Evolutionary conservation across 1,284 basidiomycete species (phyloP), one percentile per base, ranked within the genome.

Genomic region (Cutaneotrichosporon dermatis): DNA sequence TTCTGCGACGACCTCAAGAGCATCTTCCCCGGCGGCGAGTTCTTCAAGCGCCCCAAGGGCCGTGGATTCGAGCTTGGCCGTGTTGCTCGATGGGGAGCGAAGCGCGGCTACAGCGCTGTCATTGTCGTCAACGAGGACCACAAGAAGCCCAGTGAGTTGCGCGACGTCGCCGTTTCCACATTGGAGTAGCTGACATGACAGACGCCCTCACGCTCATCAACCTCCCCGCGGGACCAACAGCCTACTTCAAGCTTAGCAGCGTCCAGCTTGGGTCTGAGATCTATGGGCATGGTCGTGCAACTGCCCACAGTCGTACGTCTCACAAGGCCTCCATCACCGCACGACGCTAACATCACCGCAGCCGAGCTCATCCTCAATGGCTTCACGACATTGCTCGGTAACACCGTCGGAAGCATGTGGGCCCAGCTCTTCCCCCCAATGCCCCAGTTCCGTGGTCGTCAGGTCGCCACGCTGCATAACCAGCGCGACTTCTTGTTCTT

Each of bases 401-500:
- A 96, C 74, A 86, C 88, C 6, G 87, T 98, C 58, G 96, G 96
- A 8, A 84, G 90, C 37, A 87, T 99, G 81, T 92, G 99, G 76
- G 95, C 97, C 69, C 90, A 90, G 1, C 83, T 95, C 25, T 99
- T 99, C 80, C 96, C 96, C 12, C 89, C 90, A 12, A 83, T 97
- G 65, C 94, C 95, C 0, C 90, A 96, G 76, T 93, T 98, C 71
- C 90, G 95, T 76, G 96, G 96, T 15, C 83, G 96, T 45, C 96
- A 99, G 78, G 94, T 98, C 13, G 93, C 98, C 4, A 97, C 95
- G 2, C 82, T 98, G 35, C 96, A 99, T 77, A 98, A 98, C 72
- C 94, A 98, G 76, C 85, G 96, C 58, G 96, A 99, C 79, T 99
- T 98, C 77, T 80, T 99, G 60, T 99, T 99, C 81, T 97, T 99